Base-by-base conservation (phyloP, 208 protist species). In the Leptomonas pyrrhocoris region DNA sequence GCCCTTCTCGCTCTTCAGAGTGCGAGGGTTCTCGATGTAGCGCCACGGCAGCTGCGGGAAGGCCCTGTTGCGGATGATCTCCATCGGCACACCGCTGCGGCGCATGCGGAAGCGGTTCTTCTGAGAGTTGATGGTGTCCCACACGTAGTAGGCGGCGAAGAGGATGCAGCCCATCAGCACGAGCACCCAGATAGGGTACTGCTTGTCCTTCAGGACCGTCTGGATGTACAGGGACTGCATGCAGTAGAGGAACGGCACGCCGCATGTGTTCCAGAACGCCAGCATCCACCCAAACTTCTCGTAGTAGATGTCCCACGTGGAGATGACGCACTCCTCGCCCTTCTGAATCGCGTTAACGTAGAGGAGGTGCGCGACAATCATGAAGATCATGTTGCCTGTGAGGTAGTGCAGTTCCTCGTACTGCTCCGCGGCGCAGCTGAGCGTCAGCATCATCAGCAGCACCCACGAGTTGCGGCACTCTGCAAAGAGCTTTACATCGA, bases 261-360 rank as follows among this genome's bases (percentile, higher is more conserved):
- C 84, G 81, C 89, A 89, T 6, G 96, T 92, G 80, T 99, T 99
- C 97, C 97, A 99, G 86, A 93, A 99, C 57, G 83, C 86, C 30
- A 98, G 85, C 95, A 99, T 94, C 85, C 89, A 96, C 63, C 95
- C 95, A 56, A 93, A 98, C 80, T 98, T 98, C 73, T 99, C 97
- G 80, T 98, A 95, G 84, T 90, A 97, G 38, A 98, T 84, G 70
- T 99, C 97, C 95, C 95, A 99, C n/a, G 95, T 97, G 12, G 92
- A 81, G 62, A 94, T 89, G 62, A 98, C 88, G 78, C 85, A 98
- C 73, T 98, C 89, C 79, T 98, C 96, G 46, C 97, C 97, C 79
- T 98, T 98, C 69, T 90, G 79, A 72, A 93, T 89, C 7, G 96
- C 96, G 74, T 98, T 98, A 1, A 90, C 81, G 84, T 98, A 98